phyloP scores from a whole-genome alignment of 2,329 filamentous ascomycete genomes.

The Monilinia polystroma region DNA sequence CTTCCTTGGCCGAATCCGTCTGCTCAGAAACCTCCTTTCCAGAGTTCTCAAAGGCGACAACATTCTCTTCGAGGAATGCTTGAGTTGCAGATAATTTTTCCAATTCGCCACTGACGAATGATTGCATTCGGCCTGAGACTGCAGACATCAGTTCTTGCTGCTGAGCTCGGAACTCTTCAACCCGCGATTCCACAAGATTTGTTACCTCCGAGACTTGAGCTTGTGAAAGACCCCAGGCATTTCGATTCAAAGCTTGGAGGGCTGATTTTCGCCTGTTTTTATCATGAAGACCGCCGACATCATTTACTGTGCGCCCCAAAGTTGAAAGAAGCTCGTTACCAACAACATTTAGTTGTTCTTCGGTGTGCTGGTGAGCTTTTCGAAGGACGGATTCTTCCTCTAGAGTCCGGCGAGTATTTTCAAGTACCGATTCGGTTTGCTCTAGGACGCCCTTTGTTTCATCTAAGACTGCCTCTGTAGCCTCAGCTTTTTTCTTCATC shows the following conservation, averaged over 20 bases:
- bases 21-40: slow-evolving; percentile 67
- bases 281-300: slow-evolving; percentile 78
- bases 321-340: slow-evolving; percentile 76
- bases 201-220: slow-evolving; percentile 75
- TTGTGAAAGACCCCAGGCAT: slow-evolving; percentile 75
- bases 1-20: slow-evolving; percentile 68
- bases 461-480: slow-evolving; percentile 68
- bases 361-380: slow-evolving; percentile 82
- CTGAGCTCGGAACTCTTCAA: slow-evolving; percentile 68
- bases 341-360: slow-evolving; percentile 70
- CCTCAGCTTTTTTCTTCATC: slow-evolving; percentile 86
- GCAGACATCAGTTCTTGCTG: slow-evolving; percentile 69
- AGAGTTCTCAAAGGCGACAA: slow-evolving; percentile 64
- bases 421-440: slow-evolving; percentile 82
- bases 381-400: slow-evolving; percentile 77
- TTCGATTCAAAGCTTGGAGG: slow-evolving; percentile 75
- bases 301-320: slow-evolving; percentile 71
- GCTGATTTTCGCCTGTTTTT: slow-evolving; percentile 86
- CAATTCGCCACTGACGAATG: slow-evolving; percentile 74
- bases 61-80: slow-evolving; percentile 66
- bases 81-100: slow-evolving; percentile 69
- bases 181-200: slow-evolving; percentile 69
- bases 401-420: slow-evolving; percentile 71
- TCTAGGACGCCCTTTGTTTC: slow-evolving; percentile 79
- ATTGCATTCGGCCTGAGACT: slow-evolving; percentile 70